These are phyloP conservation scores for Lipomyces chichibuensis DNA, from an alignment of 805 yeast species.

Conservation along the genomic window DNA sequence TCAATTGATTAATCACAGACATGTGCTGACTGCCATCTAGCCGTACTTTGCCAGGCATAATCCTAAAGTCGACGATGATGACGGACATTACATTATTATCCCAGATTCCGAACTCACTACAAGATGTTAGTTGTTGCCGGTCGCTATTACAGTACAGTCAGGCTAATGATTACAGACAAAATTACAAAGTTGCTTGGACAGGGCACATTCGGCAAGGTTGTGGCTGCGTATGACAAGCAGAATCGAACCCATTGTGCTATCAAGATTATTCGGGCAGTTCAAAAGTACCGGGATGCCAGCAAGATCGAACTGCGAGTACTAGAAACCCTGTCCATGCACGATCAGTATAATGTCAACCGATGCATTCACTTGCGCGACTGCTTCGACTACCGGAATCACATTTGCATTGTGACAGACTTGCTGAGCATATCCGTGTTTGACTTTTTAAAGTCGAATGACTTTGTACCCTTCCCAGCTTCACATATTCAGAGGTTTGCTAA, in stretches of 20 bases:
- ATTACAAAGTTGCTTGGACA: conserved; percentile 77
- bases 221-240: conserved; percentile 72
- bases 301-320: conserved; percentile 87
- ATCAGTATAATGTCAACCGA: conserved; percentile 65
- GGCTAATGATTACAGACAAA: conserved; percentile 62
- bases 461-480: conserved; percentile 89
- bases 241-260: conserved; percentile 74
- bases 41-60: conserved; percentile 9
- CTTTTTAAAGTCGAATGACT: conserved; percentile 80
- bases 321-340: conserved; percentile 70
- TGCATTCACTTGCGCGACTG: conserved; percentile 88
- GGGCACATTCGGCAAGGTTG: conserved; percentile 91
- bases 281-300: conserved; percentile 93
- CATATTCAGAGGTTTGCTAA: conserved; percentile 88
- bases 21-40: not conserved
- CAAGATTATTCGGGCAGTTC: conserved; percentile 88
- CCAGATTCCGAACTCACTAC: conserved; percentile 44
- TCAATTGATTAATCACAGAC: not conserved
- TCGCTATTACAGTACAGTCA: not conserved
- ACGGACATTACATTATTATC: conserved; percentile 46
- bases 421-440: conserved; percentile 85
- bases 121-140: conserved; percentile 20
- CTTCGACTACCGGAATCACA: conserved; percentile 90
- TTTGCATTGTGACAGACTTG: conserved; percentile 89
- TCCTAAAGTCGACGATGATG: conserved; percentile 42